These are phyloP conservation scores for Rubus parviflorus DNA, from an alignment of 306 rosid genomes.

Conservation along the genomic window DNA sequence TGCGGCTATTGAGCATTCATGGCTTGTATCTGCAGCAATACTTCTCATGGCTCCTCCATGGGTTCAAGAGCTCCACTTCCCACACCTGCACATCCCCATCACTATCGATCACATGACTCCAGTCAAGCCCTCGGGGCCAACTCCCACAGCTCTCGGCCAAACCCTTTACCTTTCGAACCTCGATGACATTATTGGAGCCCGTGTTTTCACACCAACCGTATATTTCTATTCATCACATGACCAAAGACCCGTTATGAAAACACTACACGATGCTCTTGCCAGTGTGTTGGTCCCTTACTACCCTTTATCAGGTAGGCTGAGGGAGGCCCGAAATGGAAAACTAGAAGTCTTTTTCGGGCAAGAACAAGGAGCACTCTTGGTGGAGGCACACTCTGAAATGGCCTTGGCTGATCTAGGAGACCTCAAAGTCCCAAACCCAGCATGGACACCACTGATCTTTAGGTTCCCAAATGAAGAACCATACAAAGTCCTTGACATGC, in stretches of 20 bases:
- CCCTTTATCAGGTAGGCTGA: conserved; percentile 81
- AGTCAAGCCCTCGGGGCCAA: conserved; percentile 57
- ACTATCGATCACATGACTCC: conserved; percentile 35
- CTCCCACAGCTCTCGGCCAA: conserved; percentile 37
- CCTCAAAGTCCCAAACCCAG: conserved; percentile 74
- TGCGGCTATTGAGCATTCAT: conserved; percentile 36
- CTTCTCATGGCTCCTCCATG: conserved; percentile 66
- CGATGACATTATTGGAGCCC: conserved; percentile 71
- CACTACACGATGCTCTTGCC: conserved; percentile 55
- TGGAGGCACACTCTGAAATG: conserved; percentile 62
- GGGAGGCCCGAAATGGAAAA: conserved; percentile 68
- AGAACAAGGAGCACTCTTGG: conserved; percentile 71
- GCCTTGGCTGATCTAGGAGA: conserved; percentile 57
- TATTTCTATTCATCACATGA: conserved; percentile 52
- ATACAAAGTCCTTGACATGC: conserved; percentile 84
- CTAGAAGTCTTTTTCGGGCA: conserved; percentile 74
- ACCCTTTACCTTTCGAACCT: conserved; percentile 78
- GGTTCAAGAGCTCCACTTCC: conserved; percentile 83
- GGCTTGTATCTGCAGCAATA: conserved; percentile 19
- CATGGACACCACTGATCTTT: conserved; percentile 86
- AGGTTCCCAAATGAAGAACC: conserved; percentile 77
- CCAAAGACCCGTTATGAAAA: conserved; percentile 36
- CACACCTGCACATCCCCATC: conserved; percentile 45
- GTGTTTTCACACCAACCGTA: conserved; percentile 81
- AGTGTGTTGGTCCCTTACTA: conserved; percentile 81